These are phyloP conservation scores for Tagetes erecta DNA, from an alignment of 129 eudicot genomes.

Conservation along the genomic window DNA sequence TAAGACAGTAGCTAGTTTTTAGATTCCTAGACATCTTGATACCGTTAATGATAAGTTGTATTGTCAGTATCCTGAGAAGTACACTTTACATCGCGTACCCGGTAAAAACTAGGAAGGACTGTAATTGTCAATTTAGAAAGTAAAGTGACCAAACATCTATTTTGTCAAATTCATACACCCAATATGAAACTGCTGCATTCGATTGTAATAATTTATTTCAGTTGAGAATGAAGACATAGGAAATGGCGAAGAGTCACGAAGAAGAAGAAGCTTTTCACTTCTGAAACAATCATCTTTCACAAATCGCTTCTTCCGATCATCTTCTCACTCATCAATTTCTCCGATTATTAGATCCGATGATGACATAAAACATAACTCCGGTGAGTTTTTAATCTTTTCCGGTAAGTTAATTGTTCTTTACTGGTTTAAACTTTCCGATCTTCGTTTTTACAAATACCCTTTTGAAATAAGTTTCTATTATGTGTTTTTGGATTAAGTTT, in stretches of 20 bases:
- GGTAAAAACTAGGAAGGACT: not conserved
- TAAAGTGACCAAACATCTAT: not conserved
- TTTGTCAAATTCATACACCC: not conserved
- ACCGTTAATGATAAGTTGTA: too few species aligned
- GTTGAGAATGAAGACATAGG: slow-evolving; percentile 34
- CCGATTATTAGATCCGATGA: slow-evolving; percentile 32
- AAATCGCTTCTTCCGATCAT: not conserved
- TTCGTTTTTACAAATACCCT: slow-evolving; percentile 24
- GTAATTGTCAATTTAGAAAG: slow-evolving; percentile 4
- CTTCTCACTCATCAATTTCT: slow-evolving; percentile 22
- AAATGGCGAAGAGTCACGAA: slow-evolving; percentile 44
- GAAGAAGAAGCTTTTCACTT: slow-evolving; percentile 19
- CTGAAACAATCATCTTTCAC: slow-evolving; percentile 12
- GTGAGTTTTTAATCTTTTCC: slow-evolving; percentile 31
- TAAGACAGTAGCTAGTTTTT: not conserved
- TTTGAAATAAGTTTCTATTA: slow-evolving; percentile 1
- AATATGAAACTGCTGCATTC: not conserved
- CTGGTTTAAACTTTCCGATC: slow-evolving; percentile 40
- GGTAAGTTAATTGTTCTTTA: slow-evolving; percentile 7
- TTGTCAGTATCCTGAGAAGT: too few species aligned
- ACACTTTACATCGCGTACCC: too few species aligned
- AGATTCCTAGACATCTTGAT: too few species aligned
- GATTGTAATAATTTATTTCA: slow-evolving; percentile 37
- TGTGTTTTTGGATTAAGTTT: slow-evolving; percentile 6
- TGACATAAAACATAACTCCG: slow-evolving; percentile 32